phyloP scores from a whole-genome alignment of 163 green algal genomes.

The Scenedesmus sp. region DNA sequence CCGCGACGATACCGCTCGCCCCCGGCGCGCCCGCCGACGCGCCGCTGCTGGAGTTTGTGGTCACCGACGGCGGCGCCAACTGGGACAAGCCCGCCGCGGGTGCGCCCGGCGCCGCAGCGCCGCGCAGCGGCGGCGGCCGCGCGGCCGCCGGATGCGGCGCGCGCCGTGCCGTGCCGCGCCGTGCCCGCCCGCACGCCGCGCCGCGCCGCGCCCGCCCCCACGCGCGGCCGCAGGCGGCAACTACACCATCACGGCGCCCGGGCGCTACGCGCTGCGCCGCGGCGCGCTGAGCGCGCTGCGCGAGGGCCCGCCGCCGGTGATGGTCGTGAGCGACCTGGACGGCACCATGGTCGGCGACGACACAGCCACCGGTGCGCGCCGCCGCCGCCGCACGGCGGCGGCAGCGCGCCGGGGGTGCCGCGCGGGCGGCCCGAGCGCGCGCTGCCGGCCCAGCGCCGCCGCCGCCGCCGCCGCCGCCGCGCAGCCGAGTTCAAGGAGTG shows the following conservation, averaged over 20 bases:
- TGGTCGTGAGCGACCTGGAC: slow-evolving; percentile 76
- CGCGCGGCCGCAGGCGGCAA: slow-evolving; percentile 63
- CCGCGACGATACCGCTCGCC: neutral
- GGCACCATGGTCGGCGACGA: slow-evolving; percentile 72
- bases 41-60: slow-evolving; percentile 66
- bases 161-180: too few relatives aligned
- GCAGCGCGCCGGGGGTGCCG: too few relatives aligned
- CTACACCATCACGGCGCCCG: slow-evolving; percentile 58
- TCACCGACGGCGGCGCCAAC: slow-evolving; percentile 46
- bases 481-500: slow-evolving; percentile 67
- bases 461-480: too few relatives aligned
- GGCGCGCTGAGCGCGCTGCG: slow-evolving; percentile 55
- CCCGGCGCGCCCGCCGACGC: neutral
- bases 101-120: neutral
- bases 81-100: slow-evolving; percentile 67
- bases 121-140: neutral
- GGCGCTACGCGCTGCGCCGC: slow-evolving; percentile 60
- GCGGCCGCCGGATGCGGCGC: too few relatives aligned
- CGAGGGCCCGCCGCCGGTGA: slow-evolving; percentile 38
- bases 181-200: too few relatives aligned
- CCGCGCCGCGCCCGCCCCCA: too few relatives aligned
- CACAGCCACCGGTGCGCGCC: slow-evolving; percentile 41
- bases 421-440: too few relatives aligned
- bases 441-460: too few relatives aligned
- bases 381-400: too few relatives aligned